Percentiles rank a stretch among this genome's conserved stretches.
Conservation (phyloP, 2,329 filamentous ascomycete genomes). For the Paraphoma chrysanthemicola region DNA sequence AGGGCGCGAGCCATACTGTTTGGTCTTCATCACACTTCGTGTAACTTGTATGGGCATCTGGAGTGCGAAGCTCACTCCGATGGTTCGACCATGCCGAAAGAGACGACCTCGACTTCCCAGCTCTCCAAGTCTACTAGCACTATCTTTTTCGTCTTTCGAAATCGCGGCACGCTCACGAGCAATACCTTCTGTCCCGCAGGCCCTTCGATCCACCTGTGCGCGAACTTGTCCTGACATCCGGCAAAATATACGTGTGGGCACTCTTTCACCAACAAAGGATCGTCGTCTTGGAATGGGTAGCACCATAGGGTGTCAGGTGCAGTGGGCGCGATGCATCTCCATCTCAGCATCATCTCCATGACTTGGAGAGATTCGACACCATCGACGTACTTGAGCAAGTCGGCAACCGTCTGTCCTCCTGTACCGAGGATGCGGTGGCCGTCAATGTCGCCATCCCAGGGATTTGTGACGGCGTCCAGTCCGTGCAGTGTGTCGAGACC, state of each 20-base stretch:
- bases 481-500: slow-evolving; percentile 63
- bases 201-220: slow-evolving; percentile 71
- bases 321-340: slow-evolving; percentile 90
- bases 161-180: slow-evolving; percentile 83
- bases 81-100: slow-evolving; percentile 27
- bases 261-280: slow-evolving; percentile 84
- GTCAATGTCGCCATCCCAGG: slow-evolving; percentile 88
- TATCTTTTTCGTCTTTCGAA: slow-evolving; percentile 77
- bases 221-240: slow-evolving; percentile 82
- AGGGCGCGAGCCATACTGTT: too few species aligned
- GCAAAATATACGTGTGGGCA: slow-evolving; percentile 93
- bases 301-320: slow-evolving; percentile 96
- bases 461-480: slow-evolving; percentile 91
- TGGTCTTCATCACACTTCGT: not conserved
- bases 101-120: slow-evolving; percentile 74
- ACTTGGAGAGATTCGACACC: slow-evolving; percentile 79
- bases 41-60: not conserved
- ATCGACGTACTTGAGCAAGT: slow-evolving; percentile 89
- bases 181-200: slow-evolving; percentile 73
- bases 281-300: slow-evolving; percentile 93
- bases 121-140: slow-evolving; percentile 87
- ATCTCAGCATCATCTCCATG: slow-evolving; percentile 94
- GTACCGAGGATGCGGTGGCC: slow-evolving; percentile 88
- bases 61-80: not conserved
- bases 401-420: slow-evolving; percentile 90